These are phyloP conservation scores for Ambrosia artemisiifolia DNA, from an alignment of 129 eudicot species.

Conservation along the genomic window DNA sequence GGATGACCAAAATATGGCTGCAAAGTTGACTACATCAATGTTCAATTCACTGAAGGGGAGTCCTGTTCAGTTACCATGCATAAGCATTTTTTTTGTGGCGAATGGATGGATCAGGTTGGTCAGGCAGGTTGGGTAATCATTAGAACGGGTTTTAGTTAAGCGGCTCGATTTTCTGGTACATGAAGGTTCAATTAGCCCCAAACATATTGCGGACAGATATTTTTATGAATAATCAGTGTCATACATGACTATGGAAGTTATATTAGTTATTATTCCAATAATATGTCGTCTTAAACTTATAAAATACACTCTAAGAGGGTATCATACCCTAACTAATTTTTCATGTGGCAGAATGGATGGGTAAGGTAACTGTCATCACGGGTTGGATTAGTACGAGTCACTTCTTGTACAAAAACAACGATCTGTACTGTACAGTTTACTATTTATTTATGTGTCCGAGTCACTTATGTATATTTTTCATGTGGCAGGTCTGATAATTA, in stretches of 20 bases:
- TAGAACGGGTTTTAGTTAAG: neutral
- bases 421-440: too few species aligned
- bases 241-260: neutral
- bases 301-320: neutral
- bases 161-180: neutral
- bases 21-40: constrained; percentile 71
- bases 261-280: neutral
- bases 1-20: constrained; percentile 82
- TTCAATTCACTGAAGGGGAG: constrained; percentile 86
- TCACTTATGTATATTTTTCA: too few species aligned
- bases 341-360: neutral
- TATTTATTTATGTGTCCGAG: too few species aligned
- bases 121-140: neutral
- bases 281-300: neutral
- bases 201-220: neutral
- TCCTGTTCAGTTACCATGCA: constrained; percentile 61
- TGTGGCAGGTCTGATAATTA: too few species aligned
- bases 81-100: neutral
- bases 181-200: neutral
- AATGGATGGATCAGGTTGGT: neutral
- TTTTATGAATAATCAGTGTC: neutral
- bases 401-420: neutral
- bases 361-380: neutral
- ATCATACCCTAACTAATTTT: neutral
- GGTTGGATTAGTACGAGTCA: neutral